These are phyloP conservation scores for Teratosphaeriaceae sp. DNA, from an alignment of 2,329 filamentous ascomycete species.

Conservation along the genomic window DNA sequence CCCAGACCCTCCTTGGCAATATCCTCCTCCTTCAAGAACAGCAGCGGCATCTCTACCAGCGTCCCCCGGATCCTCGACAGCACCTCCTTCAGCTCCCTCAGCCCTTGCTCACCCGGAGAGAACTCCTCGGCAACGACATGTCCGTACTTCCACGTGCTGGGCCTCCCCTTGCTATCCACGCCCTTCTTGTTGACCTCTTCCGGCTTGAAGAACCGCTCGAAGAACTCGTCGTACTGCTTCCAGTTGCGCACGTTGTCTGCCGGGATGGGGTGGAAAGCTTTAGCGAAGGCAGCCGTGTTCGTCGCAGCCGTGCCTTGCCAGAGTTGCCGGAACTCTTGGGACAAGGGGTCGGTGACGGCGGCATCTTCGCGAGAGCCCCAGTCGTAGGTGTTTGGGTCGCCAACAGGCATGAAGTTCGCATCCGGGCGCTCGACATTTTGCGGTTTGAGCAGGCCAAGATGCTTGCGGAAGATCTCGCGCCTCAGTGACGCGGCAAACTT, in stretches of 20 bases:
- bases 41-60: constrained; percentile 77
- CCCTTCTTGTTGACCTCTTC: constrained; percentile 37
- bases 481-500: constrained; percentile 75
- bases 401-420: constrained; percentile 52
- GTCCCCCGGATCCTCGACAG: constrained; percentile 61
- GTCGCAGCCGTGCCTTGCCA: constrained; percentile 67
- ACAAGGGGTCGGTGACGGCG: constrained; percentile 67
- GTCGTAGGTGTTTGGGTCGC: constrained; percentile 48
- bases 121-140: constrained; percentile 64
- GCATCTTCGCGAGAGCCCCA: constrained; percentile 40
- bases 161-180: constrained; percentile 36
- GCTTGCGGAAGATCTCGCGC: constrained; percentile 82
- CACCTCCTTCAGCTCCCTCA: constrained; percentile 54
- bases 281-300: constrained; percentile 76
- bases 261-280: constrained; percentile 75
- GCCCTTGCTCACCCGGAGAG: constrained; percentile 34
- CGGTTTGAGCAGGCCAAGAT: constrained; percentile 72
- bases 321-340: constrained; percentile 58
- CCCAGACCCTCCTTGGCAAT: constrained; percentile 75
- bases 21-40: constrained; percentile 79
- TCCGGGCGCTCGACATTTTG: constrained; percentile 61
- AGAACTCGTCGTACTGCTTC: constrained; percentile 69
- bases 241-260: constrained; percentile 62
- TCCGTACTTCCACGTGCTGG: constrained; percentile 67
- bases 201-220: constrained; percentile 54